Evolutionary conservation across 148 eudicot genomes (phyloP).

Genomic region (Rhododendron williamsianum): DNA sequence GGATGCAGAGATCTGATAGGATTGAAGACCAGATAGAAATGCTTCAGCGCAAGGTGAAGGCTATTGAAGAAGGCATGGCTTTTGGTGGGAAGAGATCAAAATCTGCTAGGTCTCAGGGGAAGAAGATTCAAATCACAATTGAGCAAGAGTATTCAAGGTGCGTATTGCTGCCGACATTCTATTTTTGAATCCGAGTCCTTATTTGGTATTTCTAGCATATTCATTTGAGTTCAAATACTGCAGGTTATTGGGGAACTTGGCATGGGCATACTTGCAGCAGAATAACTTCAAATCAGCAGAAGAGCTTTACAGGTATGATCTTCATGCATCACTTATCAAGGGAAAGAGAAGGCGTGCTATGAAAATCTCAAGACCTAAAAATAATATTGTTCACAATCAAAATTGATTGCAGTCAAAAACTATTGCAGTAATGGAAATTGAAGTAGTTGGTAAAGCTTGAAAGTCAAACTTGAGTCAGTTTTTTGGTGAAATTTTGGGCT

Average conservation of each 20-base stretch:
- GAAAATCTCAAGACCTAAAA: not conserved
- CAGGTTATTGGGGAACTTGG: slow-evolving; percentile 91
- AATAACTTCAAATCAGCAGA: slow-evolving; percentile 62
- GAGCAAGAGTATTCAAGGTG: slow-evolving; percentile 45
- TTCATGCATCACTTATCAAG: not conserved
- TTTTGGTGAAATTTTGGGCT: not conserved
- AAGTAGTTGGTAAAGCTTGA: not conserved
- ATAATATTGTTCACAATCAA: not conserved
- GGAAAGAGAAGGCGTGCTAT: not conserved
- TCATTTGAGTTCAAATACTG: slow-evolving; percentile 31
- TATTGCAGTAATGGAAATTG: not conserved
- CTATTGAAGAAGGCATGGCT: slow-evolving; percentile 57
- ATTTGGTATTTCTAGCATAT: not conserved
- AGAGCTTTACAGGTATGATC: slow-evolving; percentile 62
- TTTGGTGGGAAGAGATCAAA: slow-evolving; percentile 57
- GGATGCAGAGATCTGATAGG: slow-evolving; percentile 64
- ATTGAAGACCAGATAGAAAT: slow-evolving; percentile 69
- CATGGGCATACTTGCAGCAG: slow-evolving; percentile 81
- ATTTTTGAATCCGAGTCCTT: not conserved
- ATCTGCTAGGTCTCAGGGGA: slow-evolving; percentile 79
- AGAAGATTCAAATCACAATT: slow-evolving; percentile 42
- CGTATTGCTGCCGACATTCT: not conserved
- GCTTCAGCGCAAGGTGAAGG: slow-evolving; percentile 55
- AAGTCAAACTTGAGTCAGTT: no score
- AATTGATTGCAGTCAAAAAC: not conserved